A percentile compares a stretch with the other conserved stretches of the same genome.
Conservation (phyloP, 371 early-diverging fungal species). For the Rhizomucor pusillus region DNA sequence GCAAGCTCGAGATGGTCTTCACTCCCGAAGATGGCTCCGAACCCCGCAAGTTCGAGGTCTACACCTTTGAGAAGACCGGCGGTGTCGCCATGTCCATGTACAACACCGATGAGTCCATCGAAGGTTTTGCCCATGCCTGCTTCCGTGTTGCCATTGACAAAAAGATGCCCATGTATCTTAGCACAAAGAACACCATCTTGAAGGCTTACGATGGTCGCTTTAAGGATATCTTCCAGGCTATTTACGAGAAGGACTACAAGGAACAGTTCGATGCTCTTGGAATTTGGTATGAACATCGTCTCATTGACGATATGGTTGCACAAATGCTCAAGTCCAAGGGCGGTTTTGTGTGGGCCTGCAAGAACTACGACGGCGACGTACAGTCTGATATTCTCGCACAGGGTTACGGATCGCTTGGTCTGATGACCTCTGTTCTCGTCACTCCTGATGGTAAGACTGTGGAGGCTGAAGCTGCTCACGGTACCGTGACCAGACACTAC, state of each 20-base stretch:
- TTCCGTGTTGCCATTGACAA: slow-evolving; percentile 87
- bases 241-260: slow-evolving; percentile 81
- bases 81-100: slow-evolving; percentile 97
- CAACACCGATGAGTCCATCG: slow-evolving; percentile 90
- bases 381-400: slow-evolving; percentile 96
- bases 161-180: slow-evolving; percentile 91
- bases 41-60: slow-evolving; percentile 66
- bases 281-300: slow-evolving; percentile 96
- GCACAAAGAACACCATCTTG: slow-evolving; percentile 97
- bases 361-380: slow-evolving; percentile 96
- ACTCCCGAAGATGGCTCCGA: slow-evolving; percentile 78
- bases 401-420: slow-evolving; percentile 87
- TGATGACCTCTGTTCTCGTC: slow-evolving; percentile 95
- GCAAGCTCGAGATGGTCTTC: slow-evolving; percentile 85
- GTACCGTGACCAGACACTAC: slow-evolving; percentile 96
- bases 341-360: slow-evolving; percentile 94
- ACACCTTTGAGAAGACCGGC: slow-evolving; percentile 71
- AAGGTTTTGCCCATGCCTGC: slow-evolving; percentile 92
- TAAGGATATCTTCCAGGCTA: slow-evolving; percentile 94
- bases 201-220: slow-evolving; percentile 97
- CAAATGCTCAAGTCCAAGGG: slow-evolving; percentile 94
- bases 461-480: slow-evolving; percentile 97
- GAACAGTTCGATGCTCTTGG: slow-evolving; percentile 66
- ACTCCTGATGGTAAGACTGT: slow-evolving; percentile 95
- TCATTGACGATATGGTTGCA: slow-evolving; percentile 99